Base-by-base conservation (phyloP, 2,329 filamentous ascomycete species). In the Neobulgaria alba region DNA sequence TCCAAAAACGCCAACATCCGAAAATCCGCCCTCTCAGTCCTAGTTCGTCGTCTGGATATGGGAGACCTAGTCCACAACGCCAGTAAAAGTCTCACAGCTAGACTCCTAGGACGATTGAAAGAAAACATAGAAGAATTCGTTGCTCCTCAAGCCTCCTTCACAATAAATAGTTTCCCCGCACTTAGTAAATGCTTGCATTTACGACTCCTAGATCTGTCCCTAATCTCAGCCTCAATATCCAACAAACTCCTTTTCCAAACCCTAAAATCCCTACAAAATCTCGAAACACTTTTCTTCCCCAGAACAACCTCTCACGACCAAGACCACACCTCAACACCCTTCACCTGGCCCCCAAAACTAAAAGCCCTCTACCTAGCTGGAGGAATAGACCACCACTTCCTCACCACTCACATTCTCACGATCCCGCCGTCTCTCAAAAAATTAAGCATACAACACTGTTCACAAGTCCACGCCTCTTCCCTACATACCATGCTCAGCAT, bases 1-100 rank as follows among this genome's bases (percentile, higher is more conserved):
- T 59, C 58, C 20, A 60, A 60, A 40, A 60, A 60, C 47, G 58
- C 58, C 2, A 56, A 59, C 29, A 56, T 60, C n/a, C 52, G 52
- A 15, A 48, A 50, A 31, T 56, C 54, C 5, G 41, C 56, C 2
- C 47, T 61, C 4, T 49, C 57, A 1, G 35, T 48, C 2, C 39
- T 60, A 9, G 58, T 61, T 8, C 51, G 44, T 17, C 38, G 42
- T 10, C 52, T 61, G 5, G 57, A 61, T 38, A 60, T 61, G 58
- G 54, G 53, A 14, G 47, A 47, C 12, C 43, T 61, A 9, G 58
- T 58, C 5, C 58, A 61, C 21, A 57, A 60, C 38, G 43, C 50
- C 3, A 56, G 52, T 30, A 46, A 45, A 31, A 57, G 52, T 26
- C 41, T 59, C 14, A 61, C 58, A 2, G 58, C 58, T 12, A 45